Conservation (phyloP, 2,329 filamentous ascomycete species). For the Penicillium sp. region DNA sequence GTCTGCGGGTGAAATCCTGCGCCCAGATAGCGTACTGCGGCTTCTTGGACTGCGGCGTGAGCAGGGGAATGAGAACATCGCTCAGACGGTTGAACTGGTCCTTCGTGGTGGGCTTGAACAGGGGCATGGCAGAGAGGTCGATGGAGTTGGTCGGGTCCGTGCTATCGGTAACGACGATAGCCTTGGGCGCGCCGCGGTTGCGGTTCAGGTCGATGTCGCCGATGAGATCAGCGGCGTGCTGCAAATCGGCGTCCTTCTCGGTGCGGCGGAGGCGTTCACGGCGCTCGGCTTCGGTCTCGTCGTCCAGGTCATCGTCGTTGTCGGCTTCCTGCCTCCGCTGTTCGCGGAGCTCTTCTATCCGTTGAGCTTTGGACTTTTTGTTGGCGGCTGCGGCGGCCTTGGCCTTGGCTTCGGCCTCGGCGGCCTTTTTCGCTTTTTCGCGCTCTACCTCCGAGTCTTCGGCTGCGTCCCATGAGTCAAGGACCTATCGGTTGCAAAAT, state of each 20-base stretch:
- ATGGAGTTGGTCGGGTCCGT: constrained; percentile 72
- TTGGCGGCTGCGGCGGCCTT: constrained; percentile 81
- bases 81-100: constrained; percentile 76
- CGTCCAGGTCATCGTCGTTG: constrained; percentile 54
- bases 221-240: constrained; percentile 87
- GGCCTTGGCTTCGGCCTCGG: constrained; percentile 80
- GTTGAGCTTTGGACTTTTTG: constrained; percentile 84
- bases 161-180: constrained; percentile 60
- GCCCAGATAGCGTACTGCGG: constrained; percentile 85
- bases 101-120: constrained; percentile 89
- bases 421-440: constrained; percentile 85
- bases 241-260: constrained; percentile 83
- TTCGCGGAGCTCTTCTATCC: constrained; percentile 73
- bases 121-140: constrained; percentile 70
- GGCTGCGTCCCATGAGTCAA: constrained; percentile 94
- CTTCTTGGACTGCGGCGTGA: constrained; percentile 73
- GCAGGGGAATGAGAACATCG: constrained; percentile 70
- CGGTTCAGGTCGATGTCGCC: constrained; percentile 67
- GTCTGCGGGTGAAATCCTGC: constrained; percentile 82
- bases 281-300: constrained; percentile 65
- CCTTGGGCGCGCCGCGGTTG: constrained; percentile 58
- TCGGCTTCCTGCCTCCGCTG: constrained; percentile 57
- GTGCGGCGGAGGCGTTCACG: constrained; percentile 69
- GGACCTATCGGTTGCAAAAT: constrained; percentile 54
- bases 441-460: constrained; percentile 96